Percentiles rank a stretch among this genome's conserved stretches.
Evolutionary conservation across 2,329 filamentous ascomycete species (phyloP).

Genomic region (Cordyceps fumosorosea): DNA sequence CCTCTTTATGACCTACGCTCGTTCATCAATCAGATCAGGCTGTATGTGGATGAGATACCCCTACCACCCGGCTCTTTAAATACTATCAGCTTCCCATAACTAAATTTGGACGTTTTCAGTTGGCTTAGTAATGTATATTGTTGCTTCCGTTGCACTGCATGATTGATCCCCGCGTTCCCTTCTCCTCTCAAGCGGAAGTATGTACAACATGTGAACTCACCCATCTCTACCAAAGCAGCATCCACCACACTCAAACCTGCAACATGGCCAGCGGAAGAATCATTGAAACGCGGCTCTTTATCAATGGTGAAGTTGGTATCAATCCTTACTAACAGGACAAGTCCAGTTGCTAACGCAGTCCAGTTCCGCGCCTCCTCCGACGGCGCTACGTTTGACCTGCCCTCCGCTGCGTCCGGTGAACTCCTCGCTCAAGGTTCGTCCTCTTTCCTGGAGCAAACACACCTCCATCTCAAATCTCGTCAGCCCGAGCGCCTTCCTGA

Average conservation of each 20-base stretch:
- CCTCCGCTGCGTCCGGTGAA: conserved; percentile 9
- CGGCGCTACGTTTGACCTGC: conserved; percentile 36
- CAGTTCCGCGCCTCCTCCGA: conserved; percentile 29
- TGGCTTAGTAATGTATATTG: too few species aligned
- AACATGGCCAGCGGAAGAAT: not conserved
- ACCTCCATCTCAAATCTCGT: not conserved
- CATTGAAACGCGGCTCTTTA: conserved; percentile 36
- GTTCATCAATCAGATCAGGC: not conserved
- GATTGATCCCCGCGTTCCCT: too few species aligned
- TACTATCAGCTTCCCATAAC: not conserved
- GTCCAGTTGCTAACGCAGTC: not conserved
- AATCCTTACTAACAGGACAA: too few species aligned
- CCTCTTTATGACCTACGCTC: not conserved
- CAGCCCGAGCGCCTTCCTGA: not conserved
- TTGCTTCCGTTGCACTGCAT: too few species aligned
- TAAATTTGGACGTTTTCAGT: not conserved
- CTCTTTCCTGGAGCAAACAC: not conserved
- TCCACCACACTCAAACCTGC: not conserved
- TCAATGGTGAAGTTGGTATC: conserved; percentile 39
- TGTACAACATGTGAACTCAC: too few species aligned
- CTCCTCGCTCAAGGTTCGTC: conserved; percentile 12
- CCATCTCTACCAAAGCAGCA: not conserved
- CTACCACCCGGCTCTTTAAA: not conserved
- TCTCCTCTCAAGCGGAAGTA: too few species aligned
- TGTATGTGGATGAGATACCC: not conserved